A percentile compares a stretch with the other conserved stretches of the same genome.
phyloP scores from a whole-genome alignment of 148 eudicot genomes.

The Beta vulgaris region DNA sequence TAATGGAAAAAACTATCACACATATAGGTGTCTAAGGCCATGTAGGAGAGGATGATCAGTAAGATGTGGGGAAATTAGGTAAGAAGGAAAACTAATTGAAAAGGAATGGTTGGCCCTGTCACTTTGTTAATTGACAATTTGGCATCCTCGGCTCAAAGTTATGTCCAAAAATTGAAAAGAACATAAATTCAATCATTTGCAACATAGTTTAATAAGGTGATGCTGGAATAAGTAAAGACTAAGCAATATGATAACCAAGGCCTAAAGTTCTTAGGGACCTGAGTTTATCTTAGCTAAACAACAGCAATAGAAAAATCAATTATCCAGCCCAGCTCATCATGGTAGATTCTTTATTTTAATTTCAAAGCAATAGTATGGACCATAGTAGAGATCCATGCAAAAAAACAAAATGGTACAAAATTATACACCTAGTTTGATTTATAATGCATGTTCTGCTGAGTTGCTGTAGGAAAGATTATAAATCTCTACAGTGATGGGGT shows the following conservation, averaged over 20 bases:
- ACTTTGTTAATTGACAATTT: conserved; percentile 13
- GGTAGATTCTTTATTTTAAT: background rate
- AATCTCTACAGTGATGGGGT: too few relatives aligned
- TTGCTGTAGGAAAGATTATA: too few relatives aligned
- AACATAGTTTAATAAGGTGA: background rate
- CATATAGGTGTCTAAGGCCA: conserved; percentile 2
- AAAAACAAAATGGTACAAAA: too few relatives aligned
- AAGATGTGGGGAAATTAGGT: conserved; percentile 17
- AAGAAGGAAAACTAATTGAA: background rate
- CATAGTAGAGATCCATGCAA: too few relatives aligned
- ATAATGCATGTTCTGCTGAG: too few relatives aligned
- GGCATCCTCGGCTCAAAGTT: background rate
- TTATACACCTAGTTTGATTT: too few relatives aligned
- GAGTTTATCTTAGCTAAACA: background rate
- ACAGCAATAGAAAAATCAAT: background rate
- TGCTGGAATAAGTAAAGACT: conserved; percentile 13
- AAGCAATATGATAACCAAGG: conserved; percentile 19
- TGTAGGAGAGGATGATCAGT: background rate
- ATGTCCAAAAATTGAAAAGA: background rate
- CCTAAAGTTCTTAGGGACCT: background rate
- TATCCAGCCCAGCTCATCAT: background rate
- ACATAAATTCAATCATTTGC: conserved; percentile 13
- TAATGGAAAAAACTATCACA: background rate
- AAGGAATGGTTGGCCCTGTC: conserved; percentile 19
- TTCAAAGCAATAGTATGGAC: background rate